phyloP scores from a whole-genome alignment of 2,329 filamentous ascomycete species.

The Talaromyces sp. region DNA sequence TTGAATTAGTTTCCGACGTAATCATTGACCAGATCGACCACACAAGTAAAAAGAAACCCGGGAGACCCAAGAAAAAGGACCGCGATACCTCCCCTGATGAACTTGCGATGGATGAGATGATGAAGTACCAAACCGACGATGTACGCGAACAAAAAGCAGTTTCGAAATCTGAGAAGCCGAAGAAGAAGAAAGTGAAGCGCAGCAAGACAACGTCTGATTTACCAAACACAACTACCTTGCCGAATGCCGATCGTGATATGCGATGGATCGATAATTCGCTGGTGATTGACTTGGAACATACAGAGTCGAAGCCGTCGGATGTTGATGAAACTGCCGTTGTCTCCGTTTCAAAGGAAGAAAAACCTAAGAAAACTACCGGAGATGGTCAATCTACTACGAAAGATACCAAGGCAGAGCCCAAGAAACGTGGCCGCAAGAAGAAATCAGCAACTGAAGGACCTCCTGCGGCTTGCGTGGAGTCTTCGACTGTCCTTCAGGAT shows the following conservation, averaged over 20 bases:
- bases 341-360: not conserved
- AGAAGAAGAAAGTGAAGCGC: conserved; percentile 42
- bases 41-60: conserved; percentile 3
- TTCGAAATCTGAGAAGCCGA: conserved; percentile 16
- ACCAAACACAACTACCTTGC: conserved; percentile 19
- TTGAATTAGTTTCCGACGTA: not conserved
- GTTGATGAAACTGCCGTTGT: not conserved
- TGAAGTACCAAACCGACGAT: not conserved
- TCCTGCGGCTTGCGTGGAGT: not conserved
- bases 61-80: conserved; percentile 8
- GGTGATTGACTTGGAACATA: conserved; percentile 11
- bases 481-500: conserved; percentile 7
- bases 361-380: not conserved
- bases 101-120: not conserved
- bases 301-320: conserved; percentile 4
- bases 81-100: not conserved
- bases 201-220: conserved; percentile 36
- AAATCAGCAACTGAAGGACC: conserved; percentile 18
- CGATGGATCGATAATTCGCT: conserved; percentile 37
- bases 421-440: conserved; percentile 41
- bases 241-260: conserved; percentile 35
- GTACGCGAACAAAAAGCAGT: not conserved
- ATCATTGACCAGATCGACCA: not conserved
- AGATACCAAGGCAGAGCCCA: conserved; percentile 21
- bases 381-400: conserved; percentile 8